Percentiles rank a stretch among this genome's conserved stretches.
phyloP scores from a whole-genome alignment of 2,329 filamentous ascomycete species.

The Phoma sp. region DNA sequence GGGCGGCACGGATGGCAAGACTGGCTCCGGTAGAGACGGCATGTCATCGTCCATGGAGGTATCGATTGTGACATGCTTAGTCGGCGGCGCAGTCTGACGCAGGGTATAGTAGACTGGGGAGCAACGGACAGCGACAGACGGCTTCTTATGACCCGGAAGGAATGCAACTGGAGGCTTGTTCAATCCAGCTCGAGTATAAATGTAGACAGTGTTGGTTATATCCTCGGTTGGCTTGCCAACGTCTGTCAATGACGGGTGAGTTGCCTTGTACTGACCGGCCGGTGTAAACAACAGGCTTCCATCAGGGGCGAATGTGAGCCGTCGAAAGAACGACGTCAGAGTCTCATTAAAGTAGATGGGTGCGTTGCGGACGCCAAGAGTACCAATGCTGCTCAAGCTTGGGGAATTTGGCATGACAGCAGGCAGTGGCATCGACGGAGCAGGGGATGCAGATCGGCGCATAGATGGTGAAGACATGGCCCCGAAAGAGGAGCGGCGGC shows the following conservation, averaged over 20 bases:
- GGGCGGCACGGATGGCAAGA: conserved; percentile 62
- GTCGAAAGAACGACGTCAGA: conserved; percentile 93
- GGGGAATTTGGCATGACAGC: conserved; percentile 96
- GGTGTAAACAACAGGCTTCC: conserved; percentile 93
- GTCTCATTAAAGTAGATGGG: conserved; percentile 97
- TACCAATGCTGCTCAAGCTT: conserved; percentile 65
- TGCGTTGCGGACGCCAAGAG: conserved; percentile 70
- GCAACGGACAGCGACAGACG: conserved; percentile 92
- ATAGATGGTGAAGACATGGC: conserved; percentile 69
- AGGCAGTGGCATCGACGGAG: conserved; percentile 89
- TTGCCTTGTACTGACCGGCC: conserved; percentile 90
- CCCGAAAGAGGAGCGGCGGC: conserved; percentile 90
- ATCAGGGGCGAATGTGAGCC: conserved; percentile 92
- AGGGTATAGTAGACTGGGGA: conserved; percentile 88
- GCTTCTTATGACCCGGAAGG: conserved; percentile 96
- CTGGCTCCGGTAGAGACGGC: conserved; percentile 80
- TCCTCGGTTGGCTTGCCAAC: conserved; percentile 78
- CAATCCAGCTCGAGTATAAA: conserved; percentile 93
- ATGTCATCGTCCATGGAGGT: conserved; percentile 87
- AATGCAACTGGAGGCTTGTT: conserved; percentile 96
- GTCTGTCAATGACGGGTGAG: conserved; percentile 70
- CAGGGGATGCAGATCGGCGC: conserved; percentile 87
- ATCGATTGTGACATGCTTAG: conserved; percentile 92
- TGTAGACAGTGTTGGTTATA: conserved; percentile 95
- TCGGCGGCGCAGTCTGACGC: conserved; percentile 68